Conservation (phyloP, 805 yeast genomes). For the Pichia exigua region DNA sequence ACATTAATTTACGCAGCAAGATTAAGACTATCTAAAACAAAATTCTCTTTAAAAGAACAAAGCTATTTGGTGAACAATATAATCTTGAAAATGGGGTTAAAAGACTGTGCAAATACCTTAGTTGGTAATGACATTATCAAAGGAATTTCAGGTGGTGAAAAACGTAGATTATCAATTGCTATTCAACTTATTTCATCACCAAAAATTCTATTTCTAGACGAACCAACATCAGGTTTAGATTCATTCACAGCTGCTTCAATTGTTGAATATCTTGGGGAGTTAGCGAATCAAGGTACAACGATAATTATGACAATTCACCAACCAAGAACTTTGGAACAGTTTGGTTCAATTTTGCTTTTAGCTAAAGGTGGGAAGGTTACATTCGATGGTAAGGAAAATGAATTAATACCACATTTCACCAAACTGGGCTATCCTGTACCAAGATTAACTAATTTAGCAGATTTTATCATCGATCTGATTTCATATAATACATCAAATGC, state of each 20-base stretch:
- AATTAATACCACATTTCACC: constrained; percentile 41
- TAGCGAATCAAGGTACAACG: constrained; percentile 58
- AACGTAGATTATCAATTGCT: constrained; percentile 76
- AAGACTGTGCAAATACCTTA: constrained; percentile 69
- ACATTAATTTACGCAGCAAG: constrained; percentile 67
- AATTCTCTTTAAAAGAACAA: constrained; percentile 34
- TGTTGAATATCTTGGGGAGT: constrained; percentile 45
- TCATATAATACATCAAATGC: constrained; percentile 46
- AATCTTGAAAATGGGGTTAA: constrained; percentile 60
- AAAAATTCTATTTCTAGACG: constrained; percentile 66
- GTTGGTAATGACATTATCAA: constrained; percentile 53
- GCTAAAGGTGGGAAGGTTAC: constrained; percentile 69
- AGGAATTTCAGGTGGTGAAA: constrained; percentile 75
- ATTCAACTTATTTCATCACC: constrained; percentile 70
- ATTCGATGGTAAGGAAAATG: constrained; percentile 50
- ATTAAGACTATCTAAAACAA: constrained; percentile 45
- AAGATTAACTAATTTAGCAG: constrained; percentile 59
- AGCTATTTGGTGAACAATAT: constrained; percentile 42
- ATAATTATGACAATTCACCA: constrained; percentile 76
- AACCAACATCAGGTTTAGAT: constrained; percentile 86
- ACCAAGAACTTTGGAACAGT: constrained; percentile 59
- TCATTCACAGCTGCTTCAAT: constrained; percentile 70
- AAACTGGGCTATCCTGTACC: constrained; percentile 52
- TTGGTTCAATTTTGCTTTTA: constrained; percentile 65
- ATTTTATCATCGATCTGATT: constrained; percentile 61